Evolutionary conservation across 306 rosid genomes (phyloP).

Genomic region (Inga laurina): DNA sequence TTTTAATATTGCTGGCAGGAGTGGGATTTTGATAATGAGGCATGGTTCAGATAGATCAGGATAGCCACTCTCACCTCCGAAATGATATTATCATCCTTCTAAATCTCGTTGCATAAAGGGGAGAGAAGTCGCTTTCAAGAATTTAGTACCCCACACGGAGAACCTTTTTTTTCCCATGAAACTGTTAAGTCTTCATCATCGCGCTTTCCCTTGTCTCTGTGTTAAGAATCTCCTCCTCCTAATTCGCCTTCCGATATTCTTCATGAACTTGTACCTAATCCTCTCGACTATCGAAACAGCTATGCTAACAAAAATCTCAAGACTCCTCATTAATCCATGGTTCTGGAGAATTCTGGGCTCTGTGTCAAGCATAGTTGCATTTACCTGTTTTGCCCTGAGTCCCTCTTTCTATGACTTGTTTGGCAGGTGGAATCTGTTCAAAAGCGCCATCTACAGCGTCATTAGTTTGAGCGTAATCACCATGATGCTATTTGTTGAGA

Average conservation of each 20-base stretch:
- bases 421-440: background rate
- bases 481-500: background rate
- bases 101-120: background rate
- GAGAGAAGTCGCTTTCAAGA: background rate
- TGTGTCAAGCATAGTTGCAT: background rate
- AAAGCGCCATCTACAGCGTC: background rate
- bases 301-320: background rate
- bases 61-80: too few relatives aligned
- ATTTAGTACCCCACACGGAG: background rate
- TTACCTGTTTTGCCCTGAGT: slow-evolving; percentile 1
- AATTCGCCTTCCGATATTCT: background rate
- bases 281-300: too few relatives aligned
- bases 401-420: background rate
- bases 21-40: too few relatives aligned
- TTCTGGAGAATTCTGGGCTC: background rate
- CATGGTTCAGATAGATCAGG: too few relatives aligned
- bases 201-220: background rate
- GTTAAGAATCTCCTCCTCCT: background rate
- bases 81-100: too few relatives aligned
- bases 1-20: too few relatives aligned
- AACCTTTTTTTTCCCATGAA: background rate
- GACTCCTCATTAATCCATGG: background rate
- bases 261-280: background rate
- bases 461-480: background rate
- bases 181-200: background rate